Evolutionary conservation across 176 grass and related monocot genomes (phyloP), one percentile per base, ranked within the genome.

Genomic region (Eragrostis nindensis): DNA sequence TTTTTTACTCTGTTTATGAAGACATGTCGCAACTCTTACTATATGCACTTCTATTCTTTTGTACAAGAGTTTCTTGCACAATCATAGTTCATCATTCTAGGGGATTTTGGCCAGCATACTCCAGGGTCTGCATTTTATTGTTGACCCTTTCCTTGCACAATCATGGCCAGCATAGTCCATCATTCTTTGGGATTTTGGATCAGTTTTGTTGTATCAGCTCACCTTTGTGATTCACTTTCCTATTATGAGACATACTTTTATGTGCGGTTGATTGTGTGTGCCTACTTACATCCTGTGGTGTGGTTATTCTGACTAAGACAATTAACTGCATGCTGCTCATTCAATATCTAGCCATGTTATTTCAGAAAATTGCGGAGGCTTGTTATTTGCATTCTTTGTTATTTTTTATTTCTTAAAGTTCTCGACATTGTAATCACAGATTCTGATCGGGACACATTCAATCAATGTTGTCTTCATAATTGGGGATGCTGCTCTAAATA

Each of bases 381-480:
- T 70, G 6, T 65, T 70, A 78, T 78, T 11, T 56, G 27, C 30
- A 46, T 64, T 81, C 5, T 27, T 75, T 5, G 45, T 0, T 45
- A 50, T 60, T 56, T 75, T 71, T 39, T 57, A 18, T 38, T 85
- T 61, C 5, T 73, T 45, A 9, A 68, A 67, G 4, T 47, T 53
- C 22, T 56, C 81, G 36, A 82, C 29, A 56, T 52, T 79, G 57
- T n/a, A 19, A 27, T 53, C 41, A 82, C 85, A 98, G 95, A 74
- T 94, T 66, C 85, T 94, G 67, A 62, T 92, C 56, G 87, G 92
- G 62, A 92, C 89, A 77, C 92, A 98, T 90, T 87, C 95, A 7
- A 80, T 94, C 29, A 98, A 94, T 68, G 95, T 70, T 52, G 59
- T 94, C 66, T 92, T 98, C 86, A 73, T 94, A 66, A 77, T 94